phyloP scores from a whole-genome alignment of 495 filamentous ascomycete genomes.

The Penicillium egyptiacum region DNA sequence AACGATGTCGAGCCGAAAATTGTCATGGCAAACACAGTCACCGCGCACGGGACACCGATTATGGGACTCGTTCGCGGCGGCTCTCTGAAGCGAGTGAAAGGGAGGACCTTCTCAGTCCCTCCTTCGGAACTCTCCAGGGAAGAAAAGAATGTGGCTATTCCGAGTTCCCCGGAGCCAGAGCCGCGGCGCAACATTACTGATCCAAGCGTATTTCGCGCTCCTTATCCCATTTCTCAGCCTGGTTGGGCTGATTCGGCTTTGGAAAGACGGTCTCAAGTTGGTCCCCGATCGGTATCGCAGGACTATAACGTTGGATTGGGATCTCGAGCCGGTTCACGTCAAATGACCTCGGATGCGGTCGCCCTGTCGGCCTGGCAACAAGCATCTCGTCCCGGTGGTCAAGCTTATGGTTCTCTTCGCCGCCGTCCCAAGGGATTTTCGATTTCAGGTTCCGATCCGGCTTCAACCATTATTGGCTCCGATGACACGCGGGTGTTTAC shows the following conservation, averaged over 20 bases:
- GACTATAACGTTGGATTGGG: slow-evolving; percentile 28
- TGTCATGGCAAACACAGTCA: slow-evolving; percentile 26
- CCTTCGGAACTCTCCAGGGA: slow-evolving; percentile 24
- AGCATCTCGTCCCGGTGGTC: slow-evolving; percentile 15
- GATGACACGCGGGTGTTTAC: slow-evolving; percentile 76
- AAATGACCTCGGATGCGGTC: slow-evolving; percentile 34
- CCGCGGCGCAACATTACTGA: slow-evolving; percentile 46
- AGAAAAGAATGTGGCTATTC: slow-evolving; percentile 23
- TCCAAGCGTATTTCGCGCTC: slow-evolving; percentile 38
- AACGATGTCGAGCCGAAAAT: slow-evolving; percentile 31
- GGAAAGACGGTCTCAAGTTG: slow-evolving; percentile 12
- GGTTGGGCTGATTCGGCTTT: slow-evolving; percentile 17
- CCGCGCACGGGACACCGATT: slow-evolving; percentile 23
- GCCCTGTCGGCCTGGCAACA: slow-evolving; percentile 31
- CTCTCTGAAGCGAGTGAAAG: slow-evolving; percentile 36
- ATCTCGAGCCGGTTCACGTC: slow-evolving; percentile 16
- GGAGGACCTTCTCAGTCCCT: slow-evolving; percentile 39
- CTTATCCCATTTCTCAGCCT: slow-evolving; percentile 28
- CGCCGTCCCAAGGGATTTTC: slow-evolving; percentile 48
- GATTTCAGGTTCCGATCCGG: slow-evolving; percentile 62
- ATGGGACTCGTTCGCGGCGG: slow-evolving; percentile 26
- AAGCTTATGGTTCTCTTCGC: slow-evolving; percentile 32
- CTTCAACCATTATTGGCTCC: slow-evolving; percentile 80
- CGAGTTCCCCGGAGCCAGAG: slow-evolving; percentile 23
- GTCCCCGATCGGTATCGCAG: slow-evolving; percentile 30